Percentiles rank a stretch among this genome's conserved stretches.
Evolutionary conservation across 108 stramenopile genomes (phyloP).

Genomic region (Craspedostauros australis): DNA sequence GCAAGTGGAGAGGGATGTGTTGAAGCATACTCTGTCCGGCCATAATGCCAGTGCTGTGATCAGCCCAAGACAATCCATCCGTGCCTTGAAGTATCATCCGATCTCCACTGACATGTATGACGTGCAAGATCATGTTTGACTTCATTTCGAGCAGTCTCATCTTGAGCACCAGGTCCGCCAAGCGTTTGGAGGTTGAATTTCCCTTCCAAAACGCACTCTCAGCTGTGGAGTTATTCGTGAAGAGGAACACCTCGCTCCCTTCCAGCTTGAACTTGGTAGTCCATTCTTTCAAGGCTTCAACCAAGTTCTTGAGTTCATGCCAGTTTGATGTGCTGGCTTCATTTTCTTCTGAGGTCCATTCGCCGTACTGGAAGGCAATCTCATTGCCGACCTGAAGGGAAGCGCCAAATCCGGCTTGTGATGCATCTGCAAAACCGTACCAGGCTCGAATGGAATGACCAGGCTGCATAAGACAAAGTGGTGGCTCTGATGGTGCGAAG

Average conservation of each 20-base stretch:
- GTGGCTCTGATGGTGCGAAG: slow-evolving; percentile 1
- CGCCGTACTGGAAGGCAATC: not conserved
- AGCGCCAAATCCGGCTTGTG: slow-evolving; percentile 27
- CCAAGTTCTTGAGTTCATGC: slow-evolving; percentile 19
- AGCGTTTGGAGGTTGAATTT: too few species aligned
- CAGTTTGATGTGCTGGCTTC: slow-evolving; percentile 30
- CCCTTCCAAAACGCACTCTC: slow-evolving; percentile 24
- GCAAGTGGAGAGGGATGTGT: too few species aligned
- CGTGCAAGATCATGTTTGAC: too few species aligned
- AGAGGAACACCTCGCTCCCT: slow-evolving; percentile 30
- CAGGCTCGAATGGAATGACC: not conserved
- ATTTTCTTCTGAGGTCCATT: slow-evolving; percentile 1
- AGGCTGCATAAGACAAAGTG: not conserved
- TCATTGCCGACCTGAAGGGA: not conserved
- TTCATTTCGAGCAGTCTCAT: too few species aligned
- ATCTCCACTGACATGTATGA: too few species aligned
- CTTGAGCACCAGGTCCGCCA: too few species aligned
- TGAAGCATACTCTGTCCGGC: too few species aligned
- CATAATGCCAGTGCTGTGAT: too few species aligned
- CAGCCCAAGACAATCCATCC: too few species aligned
- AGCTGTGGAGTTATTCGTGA: slow-evolving; percentile 40
- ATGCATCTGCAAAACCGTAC: slow-evolving; percentile 49
- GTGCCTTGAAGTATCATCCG: too few species aligned
- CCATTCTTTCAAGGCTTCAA: slow-evolving; percentile 21
- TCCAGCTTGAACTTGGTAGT: slow-evolving; percentile 4